A percentile compares a stretch with the other conserved stretches of the same genome.
phyloP scores from a whole-genome alignment of 116 monocot genomes.

The Phalaenopsis hybrid region DNA sequence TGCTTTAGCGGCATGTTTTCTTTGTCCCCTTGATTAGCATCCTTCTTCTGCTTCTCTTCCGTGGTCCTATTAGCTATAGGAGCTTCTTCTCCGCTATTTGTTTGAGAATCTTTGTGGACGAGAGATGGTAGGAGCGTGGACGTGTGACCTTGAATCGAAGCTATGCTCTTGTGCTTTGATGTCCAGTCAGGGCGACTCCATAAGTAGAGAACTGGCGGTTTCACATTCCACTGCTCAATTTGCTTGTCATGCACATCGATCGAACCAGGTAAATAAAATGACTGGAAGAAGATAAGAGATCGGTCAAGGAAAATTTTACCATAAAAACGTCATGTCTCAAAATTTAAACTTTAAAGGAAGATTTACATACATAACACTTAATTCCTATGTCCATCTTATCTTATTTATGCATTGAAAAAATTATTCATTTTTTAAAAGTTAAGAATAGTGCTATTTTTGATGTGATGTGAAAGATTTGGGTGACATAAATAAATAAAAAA shows the following conservation, averaged over 20 bases:
- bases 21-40: background rate
- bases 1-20: background rate
- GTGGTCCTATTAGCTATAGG: background rate
- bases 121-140: background rate
- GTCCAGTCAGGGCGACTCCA: constrained; percentile 77
- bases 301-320: background rate
- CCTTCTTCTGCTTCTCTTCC: background rate
- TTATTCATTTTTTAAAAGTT: too few species aligned
- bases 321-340: background rate
- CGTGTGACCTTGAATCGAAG: constrained; percentile 32
- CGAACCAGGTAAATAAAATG: constrained; percentile 77
- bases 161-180: constrained; percentile 32
- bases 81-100: background rate
- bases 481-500: too few species aligned
- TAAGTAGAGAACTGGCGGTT: constrained; percentile 45
- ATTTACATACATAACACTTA: background rate
- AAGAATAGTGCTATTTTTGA: too few species aligned
- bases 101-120: constrained; percentile 1
- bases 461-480: too few species aligned
- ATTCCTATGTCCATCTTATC: too few species aligned
- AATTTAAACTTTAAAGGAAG: background rate
- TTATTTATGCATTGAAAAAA: too few species aligned
- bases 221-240: constrained; percentile 69
- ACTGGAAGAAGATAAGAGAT: constrained; percentile 21
- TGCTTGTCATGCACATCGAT: constrained; percentile 51